These are phyloP conservation scores for Wallacemonas rigidus DNA, from an alignment of 208 protist genomes.

Conservation along the genomic window DNA sequence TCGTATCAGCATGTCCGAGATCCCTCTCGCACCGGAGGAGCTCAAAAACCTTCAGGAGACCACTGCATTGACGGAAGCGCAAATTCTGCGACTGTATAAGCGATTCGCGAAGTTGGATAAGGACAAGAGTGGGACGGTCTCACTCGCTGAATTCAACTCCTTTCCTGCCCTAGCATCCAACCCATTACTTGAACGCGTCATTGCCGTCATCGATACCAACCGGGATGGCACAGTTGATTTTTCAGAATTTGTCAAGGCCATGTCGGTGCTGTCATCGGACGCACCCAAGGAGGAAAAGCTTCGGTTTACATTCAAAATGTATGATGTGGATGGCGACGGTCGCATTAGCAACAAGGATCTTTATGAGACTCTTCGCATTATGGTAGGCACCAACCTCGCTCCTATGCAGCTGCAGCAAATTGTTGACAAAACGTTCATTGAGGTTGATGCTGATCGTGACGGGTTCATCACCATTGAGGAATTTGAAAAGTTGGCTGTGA, in stretches of 20 bases:
- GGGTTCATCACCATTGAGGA: slow-evolving; percentile 94
- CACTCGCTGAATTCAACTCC: slow-evolving; percentile 62
- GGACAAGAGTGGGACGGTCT: slow-evolving; percentile 69
- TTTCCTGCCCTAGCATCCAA: slow-evolving; percentile 83
- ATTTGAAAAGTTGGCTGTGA: slow-evolving; percentile 79
- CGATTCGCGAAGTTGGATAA: slow-evolving; percentile 85
- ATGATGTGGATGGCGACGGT: slow-evolving; percentile 94
- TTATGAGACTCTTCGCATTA: slow-evolving; percentile 91
- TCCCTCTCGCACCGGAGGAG: slow-evolving; percentile 54
- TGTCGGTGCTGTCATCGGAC: slow-evolving; percentile 80
- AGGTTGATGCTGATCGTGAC: slow-evolving; percentile 88
- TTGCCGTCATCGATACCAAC: slow-evolving; percentile 83
- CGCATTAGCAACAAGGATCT: slow-evolving; percentile 94
- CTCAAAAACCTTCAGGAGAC: slow-evolving; percentile 62
- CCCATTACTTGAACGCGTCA: slow-evolving; percentile 79
- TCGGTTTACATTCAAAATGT: slow-evolving; percentile 94
- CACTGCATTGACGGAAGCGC: slow-evolving; percentile 79
- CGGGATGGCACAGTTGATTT: slow-evolving; percentile 83
- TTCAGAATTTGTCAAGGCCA: slow-evolving; percentile 76
- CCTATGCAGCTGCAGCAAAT: slow-evolving; percentile 94
- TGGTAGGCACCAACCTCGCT: slow-evolving; percentile 92
- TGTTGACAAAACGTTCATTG: slow-evolving; percentile 95
- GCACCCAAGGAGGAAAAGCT: slow-evolving; percentile 80
- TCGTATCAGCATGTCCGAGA: slow-evolving; percentile 34
- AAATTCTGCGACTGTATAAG: slow-evolving; percentile 85